Evolutionary conservation across 169 alveolate genomes (phyloP), one percentile per base, ranked within the genome.

Genomic region (Cryptosporidium viatorum): DNA sequence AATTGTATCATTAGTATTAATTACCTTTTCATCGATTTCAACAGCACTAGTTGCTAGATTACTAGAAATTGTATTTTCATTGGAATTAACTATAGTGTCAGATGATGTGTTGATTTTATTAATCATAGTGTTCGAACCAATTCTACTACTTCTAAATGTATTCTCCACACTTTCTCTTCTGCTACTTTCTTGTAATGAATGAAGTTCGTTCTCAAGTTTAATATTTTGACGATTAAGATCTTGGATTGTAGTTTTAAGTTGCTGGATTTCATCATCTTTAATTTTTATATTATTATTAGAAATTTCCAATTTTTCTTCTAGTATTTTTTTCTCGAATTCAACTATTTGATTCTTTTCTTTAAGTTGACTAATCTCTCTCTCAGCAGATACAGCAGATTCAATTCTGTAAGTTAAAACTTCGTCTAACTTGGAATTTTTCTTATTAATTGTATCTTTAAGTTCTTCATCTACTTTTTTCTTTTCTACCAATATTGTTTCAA

Each of bases 391-490:
- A 26, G 80, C 89, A 6, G 89, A 62, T 14, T 80, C 89, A 21
- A 80, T 80, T 43, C 89, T 37, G 21, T 80, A 80, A n/a, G 89
- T 80, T 16, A 65, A 31, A 29, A 69, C 73, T n/a, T 80, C 89
- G 37, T 80, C 75, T 37, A 80, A 12, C 41, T 60, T 67, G n/a
- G 75, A 26, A 41, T 80, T 59, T 23, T 59, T 80, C 70, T 6
- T 65, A 65, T 37, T 73, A 26, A 73, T 33, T 59, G 68, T 59
- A 59, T 80, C 89, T 29, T 67, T 65, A 39, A 62, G 55, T 33
- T 80, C 89, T 29, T 80, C 89, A 62, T 59, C 73, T 33, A 80
- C 31, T 33, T 80, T 59, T 55, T 67, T 80, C 45, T 80, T 80
- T 26, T 80, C 73, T 9, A 41, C 29, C 23, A 62, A 21, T 29